Evolutionary conservation across 495 filamentous ascomycete genomes (phyloP).

Genomic region (Hypoxylon intermedium): DNA sequence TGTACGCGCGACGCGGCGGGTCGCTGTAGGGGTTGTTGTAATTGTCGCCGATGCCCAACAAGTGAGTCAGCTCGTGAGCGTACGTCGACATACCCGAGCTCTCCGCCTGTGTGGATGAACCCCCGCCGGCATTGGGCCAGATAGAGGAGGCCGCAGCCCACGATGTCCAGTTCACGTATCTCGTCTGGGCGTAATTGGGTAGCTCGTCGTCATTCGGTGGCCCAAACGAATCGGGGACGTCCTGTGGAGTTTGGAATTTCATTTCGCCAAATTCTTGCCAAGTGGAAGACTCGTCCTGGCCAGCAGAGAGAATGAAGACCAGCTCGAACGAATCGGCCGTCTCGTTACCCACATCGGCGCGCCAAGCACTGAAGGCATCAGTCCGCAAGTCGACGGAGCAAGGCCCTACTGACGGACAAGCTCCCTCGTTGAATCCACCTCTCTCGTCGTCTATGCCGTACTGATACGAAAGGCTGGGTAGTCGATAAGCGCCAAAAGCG

Average conservation of each 20-base stretch:
- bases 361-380: conserved; percentile 50
- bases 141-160: conserved; percentile 49
- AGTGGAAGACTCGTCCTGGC: conserved; percentile 53
- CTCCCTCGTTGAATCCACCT: conserved; percentile 44
- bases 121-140: conserved; percentile 53
- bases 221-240: conserved; percentile 49
- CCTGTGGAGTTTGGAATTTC: conserved; percentile 46
- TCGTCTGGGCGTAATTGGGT: conserved; percentile 47
- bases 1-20: conserved; percentile 47
- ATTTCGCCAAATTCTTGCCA: conserved; percentile 57
- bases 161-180: conserved; percentile 53
- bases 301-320: conserved; percentile 52
- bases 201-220: conserved; percentile 43
- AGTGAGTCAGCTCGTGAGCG: conserved; percentile 51
- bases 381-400: conserved; percentile 49
- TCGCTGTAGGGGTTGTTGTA: conserved; percentile 52
- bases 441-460: conserved; percentile 48
- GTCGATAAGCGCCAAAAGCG: conserved; percentile 49
- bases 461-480: conserved; percentile 46
- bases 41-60: conserved; percentile 53
- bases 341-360: conserved; percentile 47
- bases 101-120: conserved; percentile 52
- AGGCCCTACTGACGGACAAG: conserved; percentile 40
- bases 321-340: conserved; percentile 46
- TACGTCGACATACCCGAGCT: conserved; percentile 52